Conservation (phyloP, 1,284 basidiomycete species). For the Trametes pubescens region DNA sequence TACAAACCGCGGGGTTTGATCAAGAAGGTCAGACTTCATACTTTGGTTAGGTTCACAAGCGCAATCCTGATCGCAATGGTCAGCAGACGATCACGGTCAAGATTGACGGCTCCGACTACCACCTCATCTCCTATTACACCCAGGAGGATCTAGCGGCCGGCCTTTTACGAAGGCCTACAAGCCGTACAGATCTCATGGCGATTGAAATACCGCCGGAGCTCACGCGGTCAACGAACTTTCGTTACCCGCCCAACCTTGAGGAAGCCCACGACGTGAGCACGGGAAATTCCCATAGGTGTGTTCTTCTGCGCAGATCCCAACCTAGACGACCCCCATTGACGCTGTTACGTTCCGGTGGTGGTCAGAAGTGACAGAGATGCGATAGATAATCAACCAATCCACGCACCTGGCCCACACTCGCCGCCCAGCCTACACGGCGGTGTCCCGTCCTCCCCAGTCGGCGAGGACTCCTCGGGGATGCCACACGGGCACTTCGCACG, state of each 20-base stretch:
- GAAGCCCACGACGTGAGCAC: conserved; percentile 66
- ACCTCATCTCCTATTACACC: conserved; percentile 84
- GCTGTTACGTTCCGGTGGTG: conserved; percentile 26
- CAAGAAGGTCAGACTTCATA: conserved; percentile 64
- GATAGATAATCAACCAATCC: conserved; percentile 36
- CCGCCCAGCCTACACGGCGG: conserved; percentile 28
- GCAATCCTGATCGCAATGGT: conserved; percentile 27
- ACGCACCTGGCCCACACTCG: conserved; percentile 31
- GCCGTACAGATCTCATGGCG: conserved; percentile 68
- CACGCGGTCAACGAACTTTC: conserved; percentile 75
- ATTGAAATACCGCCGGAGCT: conserved; percentile 73
- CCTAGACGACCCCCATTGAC: conserved; percentile 32
- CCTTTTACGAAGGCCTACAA: conserved; percentile 67
- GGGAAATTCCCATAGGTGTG: conserved; percentile 59
- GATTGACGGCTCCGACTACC: conserved; percentile 77
- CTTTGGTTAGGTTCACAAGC: conserved; percentile 1
- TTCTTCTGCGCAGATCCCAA: conserved; percentile 28
- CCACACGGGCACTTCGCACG: conserved; percentile 36
- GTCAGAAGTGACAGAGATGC: conserved; percentile 39
- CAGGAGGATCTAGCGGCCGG: conserved; percentile 76
- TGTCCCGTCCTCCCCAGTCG: conserved; percentile 30
- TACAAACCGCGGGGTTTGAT: conserved; percentile 76
- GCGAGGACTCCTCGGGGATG: conserved; percentile 39
- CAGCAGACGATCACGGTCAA: conserved; percentile 81
- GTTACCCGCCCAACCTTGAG: conserved; percentile 75